phyloP scores from a whole-genome alignment of 768 basidiomycete genomes.

The Amanita molliuscula region DNA sequence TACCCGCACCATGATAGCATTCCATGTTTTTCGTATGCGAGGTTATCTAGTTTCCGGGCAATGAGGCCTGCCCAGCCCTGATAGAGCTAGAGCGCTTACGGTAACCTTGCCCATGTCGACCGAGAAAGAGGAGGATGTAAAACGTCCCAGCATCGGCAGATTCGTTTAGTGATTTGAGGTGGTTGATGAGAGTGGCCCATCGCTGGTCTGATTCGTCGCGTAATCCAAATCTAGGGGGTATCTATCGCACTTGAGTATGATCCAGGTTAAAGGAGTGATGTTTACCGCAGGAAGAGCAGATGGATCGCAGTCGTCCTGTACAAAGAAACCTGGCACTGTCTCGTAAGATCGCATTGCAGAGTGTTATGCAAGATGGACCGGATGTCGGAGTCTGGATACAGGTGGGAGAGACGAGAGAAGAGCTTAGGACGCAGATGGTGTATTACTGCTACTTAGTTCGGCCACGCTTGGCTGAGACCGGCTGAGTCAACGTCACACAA shows the following conservation, averaged over 20 bases:
- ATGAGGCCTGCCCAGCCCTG: background rate
- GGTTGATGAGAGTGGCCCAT: conserved; percentile 35
- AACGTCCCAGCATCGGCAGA: conserved; percentile 23
- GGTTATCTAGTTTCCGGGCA: conserved; percentile 41
- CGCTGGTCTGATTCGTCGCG: conserved; percentile 35
- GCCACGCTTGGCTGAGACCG: too few species aligned
- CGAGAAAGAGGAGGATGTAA: conserved; percentile 59
- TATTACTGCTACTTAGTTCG: too few species aligned
- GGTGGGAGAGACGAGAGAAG: too few species aligned
- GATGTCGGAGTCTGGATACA: too few species aligned
- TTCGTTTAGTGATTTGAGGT: conserved; percentile 38
- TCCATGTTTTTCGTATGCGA: conserved; percentile 50
- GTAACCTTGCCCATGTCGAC: conserved; percentile 64
- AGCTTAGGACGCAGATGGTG: too few species aligned
- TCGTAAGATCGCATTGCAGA: too few species aligned
- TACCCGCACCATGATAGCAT: conserved; percentile 52
- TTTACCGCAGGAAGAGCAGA: conserved; percentile 4
- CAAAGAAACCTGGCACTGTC: too few species aligned
- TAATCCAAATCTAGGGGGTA: conserved; percentile 50
- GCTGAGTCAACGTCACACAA: too few species aligned
- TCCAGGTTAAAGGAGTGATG: conserved; percentile 7
- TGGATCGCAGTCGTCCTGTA: background rate
- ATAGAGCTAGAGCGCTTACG: conserved; percentile 33
- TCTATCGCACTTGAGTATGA: conserved; percentile 18
- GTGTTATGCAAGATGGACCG: too few species aligned